Percentiles rank a stretch among this genome's conserved stretches.
phyloP scores from a whole-genome alignment of 371 early-diverging fungal genomes.

The Zychaea mexicana region DNA sequence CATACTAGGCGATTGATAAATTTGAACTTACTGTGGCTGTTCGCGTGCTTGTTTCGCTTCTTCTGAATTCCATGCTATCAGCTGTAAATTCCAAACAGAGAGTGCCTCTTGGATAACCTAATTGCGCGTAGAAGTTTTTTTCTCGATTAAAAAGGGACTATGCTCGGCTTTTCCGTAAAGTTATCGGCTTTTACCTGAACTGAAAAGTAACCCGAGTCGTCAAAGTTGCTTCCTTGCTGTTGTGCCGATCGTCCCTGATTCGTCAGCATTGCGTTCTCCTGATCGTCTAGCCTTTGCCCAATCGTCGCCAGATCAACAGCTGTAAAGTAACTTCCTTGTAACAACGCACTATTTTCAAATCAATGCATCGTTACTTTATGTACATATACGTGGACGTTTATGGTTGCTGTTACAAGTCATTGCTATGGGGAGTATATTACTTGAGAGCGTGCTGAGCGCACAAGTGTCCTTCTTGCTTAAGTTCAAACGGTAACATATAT shows the following conservation, averaged over 20 bases:
- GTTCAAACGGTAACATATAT: neutral
- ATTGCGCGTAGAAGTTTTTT: neutral
- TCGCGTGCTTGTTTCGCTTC: slow-evolving; percentile 45
- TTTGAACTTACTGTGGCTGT: slow-evolving; percentile 64
- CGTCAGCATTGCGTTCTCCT: slow-evolving; percentile 33
- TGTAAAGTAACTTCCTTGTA: slow-evolving; percentile 67
- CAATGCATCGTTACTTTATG: too few species aligned
- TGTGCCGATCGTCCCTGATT: slow-evolving; percentile 15
- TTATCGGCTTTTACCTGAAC: slow-evolving; percentile 53
- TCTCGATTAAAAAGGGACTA: neutral
- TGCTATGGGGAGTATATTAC: slow-evolving; percentile 9
- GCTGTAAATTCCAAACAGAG: slow-evolving; percentile 66
- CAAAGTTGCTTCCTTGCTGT: slow-evolving; percentile 64
- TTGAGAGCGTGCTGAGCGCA: slow-evolving; percentile 81
- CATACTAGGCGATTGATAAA: too few species aligned
- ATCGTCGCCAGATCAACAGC: slow-evolving; percentile 74
- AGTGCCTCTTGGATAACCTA: slow-evolving; percentile 70
- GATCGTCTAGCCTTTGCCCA: slow-evolving; percentile 59
- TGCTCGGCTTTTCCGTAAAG: neutral
- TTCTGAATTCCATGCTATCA: slow-evolving; percentile 59
- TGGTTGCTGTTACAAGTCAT: slow-evolving; percentile 12
- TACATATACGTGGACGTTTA: neutral
- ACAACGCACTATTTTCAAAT: slow-evolving; percentile 32
- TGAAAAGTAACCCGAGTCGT: slow-evolving; percentile 81
- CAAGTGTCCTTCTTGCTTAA: slow-evolving; percentile 72